Conservation (phyloP, 1,284 basidiomycete species). For the Cryptococcus floricola region DNA sequence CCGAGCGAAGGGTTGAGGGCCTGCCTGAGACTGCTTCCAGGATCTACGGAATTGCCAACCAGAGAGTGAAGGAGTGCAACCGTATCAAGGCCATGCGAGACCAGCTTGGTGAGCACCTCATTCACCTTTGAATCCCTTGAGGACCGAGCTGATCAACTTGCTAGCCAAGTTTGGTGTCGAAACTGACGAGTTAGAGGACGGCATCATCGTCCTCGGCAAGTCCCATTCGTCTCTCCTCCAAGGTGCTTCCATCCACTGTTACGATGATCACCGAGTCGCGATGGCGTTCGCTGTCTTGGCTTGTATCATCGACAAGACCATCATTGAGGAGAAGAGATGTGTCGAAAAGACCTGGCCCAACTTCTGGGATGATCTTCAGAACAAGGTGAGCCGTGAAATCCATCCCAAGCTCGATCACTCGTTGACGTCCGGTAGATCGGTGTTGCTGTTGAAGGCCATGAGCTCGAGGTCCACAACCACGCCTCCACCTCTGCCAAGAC, state of each 20-base stretch:
- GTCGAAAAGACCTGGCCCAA: conserved; percentile 99
- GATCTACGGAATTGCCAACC: conserved; percentile 95
- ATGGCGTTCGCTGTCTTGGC: conserved; percentile 96
- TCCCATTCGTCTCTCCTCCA: conserved; percentile 61
- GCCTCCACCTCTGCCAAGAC: conserved; percentile 49
- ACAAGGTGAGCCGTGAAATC: conserved; percentile 60
- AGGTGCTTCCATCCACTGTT: conserved; percentile 82
- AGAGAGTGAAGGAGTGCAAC: conserved; percentile 98
- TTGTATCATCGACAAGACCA: conserved; percentile 66
- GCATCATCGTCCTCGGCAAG: conserved; percentile 82
- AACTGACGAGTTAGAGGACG: conserved; percentile 88
- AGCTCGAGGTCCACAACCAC: conserved; percentile 54
- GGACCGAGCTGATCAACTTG: background rate
- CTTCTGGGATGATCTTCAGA: conserved; percentile 98
- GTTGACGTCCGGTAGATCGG: conserved; percentile 62
- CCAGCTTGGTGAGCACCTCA: conserved; percentile 65
- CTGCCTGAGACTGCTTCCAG: conserved; percentile 59
- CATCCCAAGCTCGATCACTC: background rate
- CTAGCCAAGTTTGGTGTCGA: conserved; percentile 93
- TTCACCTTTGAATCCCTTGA: background rate
- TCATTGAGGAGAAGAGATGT: conserved; percentile 93
- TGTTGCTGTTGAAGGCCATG: conserved; percentile 79
- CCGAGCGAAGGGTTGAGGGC: conserved; percentile 41
- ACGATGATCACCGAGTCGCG: conserved; percentile 97
- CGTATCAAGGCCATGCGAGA: conserved; percentile 95